Conservation (phyloP, 2,329 filamentous ascomycete species). For the Hymenoscyphus fructigenus region DNA sequence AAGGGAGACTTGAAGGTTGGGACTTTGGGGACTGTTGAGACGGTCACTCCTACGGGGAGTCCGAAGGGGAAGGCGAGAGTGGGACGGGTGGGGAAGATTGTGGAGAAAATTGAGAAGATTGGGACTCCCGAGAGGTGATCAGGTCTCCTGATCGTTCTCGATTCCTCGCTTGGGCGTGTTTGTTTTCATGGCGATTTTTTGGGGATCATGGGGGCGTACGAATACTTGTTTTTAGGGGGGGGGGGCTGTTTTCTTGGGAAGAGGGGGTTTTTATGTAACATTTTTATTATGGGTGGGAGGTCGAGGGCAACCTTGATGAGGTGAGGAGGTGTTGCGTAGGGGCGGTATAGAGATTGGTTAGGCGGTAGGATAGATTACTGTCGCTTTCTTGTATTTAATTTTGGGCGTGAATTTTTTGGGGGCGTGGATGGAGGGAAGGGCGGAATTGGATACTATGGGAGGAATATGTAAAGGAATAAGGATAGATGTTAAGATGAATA, state of each 20-base stretch:
- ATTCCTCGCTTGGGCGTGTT: background rate
- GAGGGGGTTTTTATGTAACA: background rate
- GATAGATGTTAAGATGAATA: too few relatives aligned
- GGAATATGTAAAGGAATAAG: background rate
- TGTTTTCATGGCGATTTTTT: background rate
- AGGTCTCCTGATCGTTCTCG: background rate
- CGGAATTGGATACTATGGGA: background rate
- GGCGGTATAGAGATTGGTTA: background rate
- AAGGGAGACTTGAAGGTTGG: background rate
- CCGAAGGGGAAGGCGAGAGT: conserved; percentile 20
- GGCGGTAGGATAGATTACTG: background rate
- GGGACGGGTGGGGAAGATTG: conserved; percentile 27
- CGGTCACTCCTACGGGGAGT: conserved; percentile 3
- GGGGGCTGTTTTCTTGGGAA: background rate
- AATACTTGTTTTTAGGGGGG: background rate
- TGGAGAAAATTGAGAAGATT: conserved; percentile 31
- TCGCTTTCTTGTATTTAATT: conserved; percentile 4
- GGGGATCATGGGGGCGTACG: background rate
- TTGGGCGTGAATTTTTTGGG: background rate
- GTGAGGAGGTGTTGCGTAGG: too few relatives aligned
- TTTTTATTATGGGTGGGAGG: background rate
- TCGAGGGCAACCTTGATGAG: background rate
- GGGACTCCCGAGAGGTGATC: conserved; percentile 11
- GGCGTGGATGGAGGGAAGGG: background rate
- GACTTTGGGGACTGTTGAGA: background rate